Conservation (phyloP, 257 asterid genomes). For the Primulina huaijiensis region DNA sequence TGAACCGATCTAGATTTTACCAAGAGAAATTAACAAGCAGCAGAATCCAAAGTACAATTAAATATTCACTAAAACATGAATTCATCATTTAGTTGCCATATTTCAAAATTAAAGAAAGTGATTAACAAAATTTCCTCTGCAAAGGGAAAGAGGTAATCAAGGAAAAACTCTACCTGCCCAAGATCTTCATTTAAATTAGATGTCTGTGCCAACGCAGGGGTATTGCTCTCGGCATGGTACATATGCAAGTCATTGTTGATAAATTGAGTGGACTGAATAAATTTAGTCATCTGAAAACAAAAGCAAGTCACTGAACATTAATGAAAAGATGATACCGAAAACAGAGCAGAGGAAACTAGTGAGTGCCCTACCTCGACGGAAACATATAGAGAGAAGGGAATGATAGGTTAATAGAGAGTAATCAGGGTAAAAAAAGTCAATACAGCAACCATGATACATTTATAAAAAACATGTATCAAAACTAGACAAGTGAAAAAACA, state of each 20-base stretch:
- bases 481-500: background rate
- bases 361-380: constrained; percentile 77
- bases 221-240: constrained; percentile 95
- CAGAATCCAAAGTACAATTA: background rate
- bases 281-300: constrained; percentile 81
- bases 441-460: constrained; percentile 66
- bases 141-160: constrained; percentile 1
- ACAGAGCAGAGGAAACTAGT: constrained; percentile 16
- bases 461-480: too few relatives aligned
- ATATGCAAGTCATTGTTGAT: constrained; percentile 92
- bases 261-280: constrained; percentile 91
- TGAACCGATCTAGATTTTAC: too few relatives aligned
- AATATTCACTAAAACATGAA: background rate
- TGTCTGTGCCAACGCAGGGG: constrained; percentile 94
- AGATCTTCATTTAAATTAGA: constrained; percentile 98
- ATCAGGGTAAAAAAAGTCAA: constrained; percentile 94
- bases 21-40: constrained; percentile 14
- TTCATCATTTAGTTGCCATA: background rate
- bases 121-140: too few relatives aligned
- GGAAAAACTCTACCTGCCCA: constrained; percentile 71
- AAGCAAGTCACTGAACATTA: constrained; percentile 9
- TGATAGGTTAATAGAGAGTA: constrained; percentile 87
- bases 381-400: constrained; percentile 97
- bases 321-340: constrained; percentile 8
- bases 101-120: constrained; percentile 5